phyloP scores from a whole-genome alignment of 2,329 filamentous ascomycete genomes.

The Fusarium acutatum region DNA sequence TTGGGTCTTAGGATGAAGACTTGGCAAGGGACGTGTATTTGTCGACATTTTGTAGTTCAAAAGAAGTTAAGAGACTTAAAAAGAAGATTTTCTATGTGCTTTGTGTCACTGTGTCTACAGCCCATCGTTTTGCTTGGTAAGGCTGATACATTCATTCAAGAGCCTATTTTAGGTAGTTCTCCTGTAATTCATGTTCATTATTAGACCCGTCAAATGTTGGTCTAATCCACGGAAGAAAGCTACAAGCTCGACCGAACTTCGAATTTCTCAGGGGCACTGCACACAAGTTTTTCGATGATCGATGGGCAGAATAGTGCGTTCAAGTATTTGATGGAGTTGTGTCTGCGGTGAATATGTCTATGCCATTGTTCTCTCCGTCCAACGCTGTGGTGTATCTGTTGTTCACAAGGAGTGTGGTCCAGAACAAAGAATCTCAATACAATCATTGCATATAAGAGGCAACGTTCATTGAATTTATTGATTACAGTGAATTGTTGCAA shows the following conservation, averaged over 20 bases:
- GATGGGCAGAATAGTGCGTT: background rate
- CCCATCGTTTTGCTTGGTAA: background rate
- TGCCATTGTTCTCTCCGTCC: background rate
- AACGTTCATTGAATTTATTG: background rate
- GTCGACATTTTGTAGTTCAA: conserved; percentile 34
- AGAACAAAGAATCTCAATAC: background rate
- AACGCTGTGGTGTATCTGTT: background rate
- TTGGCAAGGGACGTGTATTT: conserved; percentile 32
- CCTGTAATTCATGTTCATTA: too few species aligned
- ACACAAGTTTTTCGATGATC: background rate
- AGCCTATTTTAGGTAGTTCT: background rate
- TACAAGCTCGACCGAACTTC: background rate
- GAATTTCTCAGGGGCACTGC: background rate
- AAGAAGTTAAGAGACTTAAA: conserved; percentile 32
- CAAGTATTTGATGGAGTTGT: background rate
- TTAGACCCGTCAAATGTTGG: background rate
- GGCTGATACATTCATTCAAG: background rate
- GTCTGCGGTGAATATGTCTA: background rate
- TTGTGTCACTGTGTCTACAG: too few species aligned
- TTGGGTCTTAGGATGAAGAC: conserved; percentile 10
- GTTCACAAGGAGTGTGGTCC: background rate
- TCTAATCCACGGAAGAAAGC: background rate
- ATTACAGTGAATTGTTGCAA: background rate
- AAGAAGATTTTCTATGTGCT: conserved; percentile 9
- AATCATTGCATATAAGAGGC: background rate